These are phyloP conservation scores for Phytophthora pistaciae DNA, from an alignment of 352 stramenopile genomes.

Conservation along the genomic window DNA sequence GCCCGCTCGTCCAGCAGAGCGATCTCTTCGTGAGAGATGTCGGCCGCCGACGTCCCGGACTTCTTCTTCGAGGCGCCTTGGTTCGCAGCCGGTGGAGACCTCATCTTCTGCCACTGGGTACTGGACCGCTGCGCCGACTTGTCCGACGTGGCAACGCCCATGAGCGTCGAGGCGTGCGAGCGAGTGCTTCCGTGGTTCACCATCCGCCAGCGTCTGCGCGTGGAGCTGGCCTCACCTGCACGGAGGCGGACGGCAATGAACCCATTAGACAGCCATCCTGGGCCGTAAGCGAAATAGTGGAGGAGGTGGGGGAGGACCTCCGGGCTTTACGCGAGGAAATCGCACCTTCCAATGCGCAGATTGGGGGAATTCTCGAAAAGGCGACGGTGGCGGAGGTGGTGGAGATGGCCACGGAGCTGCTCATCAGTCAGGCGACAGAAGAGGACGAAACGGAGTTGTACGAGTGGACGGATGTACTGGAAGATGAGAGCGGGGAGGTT, in stretches of 20 bases:
- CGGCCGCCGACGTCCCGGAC: not conserved
- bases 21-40: too few species aligned
- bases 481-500: not conserved
- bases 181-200: constrained; percentile 41
- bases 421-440: constrained; percentile 46
- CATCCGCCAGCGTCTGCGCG: constrained; percentile 48
- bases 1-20: too few species aligned
- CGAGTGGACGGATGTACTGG: constrained; percentile 37
- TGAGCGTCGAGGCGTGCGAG: constrained; percentile 11
- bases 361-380: constrained; percentile 29
- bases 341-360: not conserved
- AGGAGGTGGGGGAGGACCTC: constrained; percentile 32
- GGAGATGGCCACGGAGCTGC: constrained; percentile 60
- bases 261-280: not conserved
- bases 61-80: constrained; percentile 21
- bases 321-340: constrained; percentile 26
- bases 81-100: constrained; percentile 44
- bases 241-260: not conserved
- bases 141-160: constrained; percentile 34
- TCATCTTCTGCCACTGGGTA: constrained; percentile 58
- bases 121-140: constrained; percentile 47
- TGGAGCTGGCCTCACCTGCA: constrained; percentile 30
- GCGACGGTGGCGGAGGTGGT: constrained; percentile 51
- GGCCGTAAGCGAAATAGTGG: constrained; percentile 13
- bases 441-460: constrained; percentile 34